A percentile compares a stretch with the other conserved stretches of the same genome.
These are phyloP conservation scores for Talaromyces islandicus DNA, from an alignment of 2,329 filamentous ascomycete species.

Conservation along the genomic window DNA sequence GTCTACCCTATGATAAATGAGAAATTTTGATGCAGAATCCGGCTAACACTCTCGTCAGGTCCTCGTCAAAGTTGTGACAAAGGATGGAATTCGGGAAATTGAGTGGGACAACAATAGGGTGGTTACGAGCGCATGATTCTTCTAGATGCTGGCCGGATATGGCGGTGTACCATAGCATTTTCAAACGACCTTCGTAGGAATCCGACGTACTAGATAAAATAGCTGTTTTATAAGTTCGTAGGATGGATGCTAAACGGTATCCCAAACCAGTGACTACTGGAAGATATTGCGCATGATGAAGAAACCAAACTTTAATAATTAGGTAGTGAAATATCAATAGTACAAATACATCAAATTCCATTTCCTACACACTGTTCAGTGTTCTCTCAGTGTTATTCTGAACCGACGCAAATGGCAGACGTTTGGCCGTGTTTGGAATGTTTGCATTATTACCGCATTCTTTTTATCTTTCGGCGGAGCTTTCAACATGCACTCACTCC, in stretches of 20 bases:
- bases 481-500: not conserved
- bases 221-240: not conserved
- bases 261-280: not conserved
- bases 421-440: constrained; percentile 19
- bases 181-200: constrained; percentile 3
- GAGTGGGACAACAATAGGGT: constrained; percentile 75
- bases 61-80: constrained; percentile 83
- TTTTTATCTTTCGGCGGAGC: constrained; percentile 8
- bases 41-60: constrained; percentile 30
- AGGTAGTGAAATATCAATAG: not conserved
- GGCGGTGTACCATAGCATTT: constrained; percentile 28
- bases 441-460: constrained; percentile 18
- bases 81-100: constrained; percentile 82
- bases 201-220: not conserved
- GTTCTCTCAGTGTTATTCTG: not conserved
- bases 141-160: constrained; percentile 17
- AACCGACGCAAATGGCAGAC: not conserved
- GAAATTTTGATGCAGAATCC: not conserved
- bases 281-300: not conserved
- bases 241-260: not conserved
- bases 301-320: not conserved
- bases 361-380: not conserved
- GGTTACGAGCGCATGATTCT: constrained; percentile 40
- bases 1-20: constrained; percentile 21
- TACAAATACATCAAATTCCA: not conserved